Percentiles rank a stretch among this genome's conserved stretches.
These are phyloP conservation scores for Aspergillus mulundensis DNA, from an alignment of 495 filamentous ascomycete genomes.

Conservation along the genomic window DNA sequence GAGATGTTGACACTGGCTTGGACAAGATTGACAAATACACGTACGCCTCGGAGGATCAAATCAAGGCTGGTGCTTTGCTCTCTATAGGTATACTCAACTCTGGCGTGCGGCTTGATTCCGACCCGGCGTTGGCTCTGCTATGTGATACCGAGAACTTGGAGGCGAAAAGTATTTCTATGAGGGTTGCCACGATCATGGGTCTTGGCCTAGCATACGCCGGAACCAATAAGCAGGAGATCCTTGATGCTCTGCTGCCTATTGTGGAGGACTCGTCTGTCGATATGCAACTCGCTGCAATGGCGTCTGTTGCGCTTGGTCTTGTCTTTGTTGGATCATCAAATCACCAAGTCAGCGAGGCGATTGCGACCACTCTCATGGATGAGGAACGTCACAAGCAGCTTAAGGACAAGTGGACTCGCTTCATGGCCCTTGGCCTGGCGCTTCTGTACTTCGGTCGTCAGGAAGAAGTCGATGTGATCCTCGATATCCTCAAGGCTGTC, in stretches of 20 bases:
- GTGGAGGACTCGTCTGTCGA: slow-evolving; percentile 75
- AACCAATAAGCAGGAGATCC: slow-evolving; percentile 78
- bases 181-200: slow-evolving; percentile 87
- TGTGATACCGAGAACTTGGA: slow-evolving; percentile 70
- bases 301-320: slow-evolving; percentile 83
- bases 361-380: slow-evolving; percentile 86
- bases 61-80: slow-evolving; percentile 84
- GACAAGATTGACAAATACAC: slow-evolving; percentile 93
- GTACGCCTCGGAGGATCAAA: slow-evolving; percentile 74
- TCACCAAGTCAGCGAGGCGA: slow-evolving; percentile 80
- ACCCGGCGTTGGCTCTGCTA: slow-evolving; percentile 83
- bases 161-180: slow-evolving; percentile 69
- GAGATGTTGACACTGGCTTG: slow-evolving; percentile 85
- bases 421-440: slow-evolving; percentile 90
- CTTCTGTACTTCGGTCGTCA: slow-evolving; percentile 94
- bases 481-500: slow-evolving; percentile 92
- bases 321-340: slow-evolving; percentile 91
- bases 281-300: slow-evolving; percentile 96
- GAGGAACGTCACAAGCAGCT: slow-evolving; percentile 81
- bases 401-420: slow-evolving; percentile 96
- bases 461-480: slow-evolving; percentile 92
- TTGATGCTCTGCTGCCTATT: slow-evolving; percentile 78
- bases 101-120: slow-evolving; percentile 78
- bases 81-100: slow-evolving; percentile 92
- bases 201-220: slow-evolving; percentile 92